Conservation (phyloP, 345 rosid species). For the Linum usitatissimum region DNA sequence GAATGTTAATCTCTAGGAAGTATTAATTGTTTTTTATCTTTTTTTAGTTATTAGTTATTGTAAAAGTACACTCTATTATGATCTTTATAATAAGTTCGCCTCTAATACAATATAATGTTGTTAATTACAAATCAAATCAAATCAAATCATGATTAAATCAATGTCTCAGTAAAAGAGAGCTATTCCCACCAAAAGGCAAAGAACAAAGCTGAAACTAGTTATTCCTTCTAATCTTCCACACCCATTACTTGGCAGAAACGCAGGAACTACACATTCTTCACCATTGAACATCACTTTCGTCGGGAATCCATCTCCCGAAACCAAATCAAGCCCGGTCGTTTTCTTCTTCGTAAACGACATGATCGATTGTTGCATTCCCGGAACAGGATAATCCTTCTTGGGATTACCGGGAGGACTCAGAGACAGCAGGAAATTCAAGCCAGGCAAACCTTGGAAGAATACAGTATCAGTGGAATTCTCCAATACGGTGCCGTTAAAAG, state of each 20-base stretch:
- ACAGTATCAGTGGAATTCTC: conserved; percentile 17
- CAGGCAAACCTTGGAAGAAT: conserved; percentile 22
- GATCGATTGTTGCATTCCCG: conserved; percentile 41
- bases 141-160: too few relatives aligned
- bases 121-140: too few relatives aligned
- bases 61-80: too few relatives aligned
- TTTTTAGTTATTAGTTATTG: too few relatives aligned
- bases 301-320: conserved; percentile 36
- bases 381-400: conserved; percentile 30
- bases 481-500: conserved; percentile 29
- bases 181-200: background rate
- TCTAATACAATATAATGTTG: too few relatives aligned
- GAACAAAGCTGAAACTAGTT: background rate
- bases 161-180: background rate
- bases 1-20: too few relatives aligned
- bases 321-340: conserved; percentile 22
- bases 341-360: conserved; percentile 29
- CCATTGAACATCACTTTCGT: conserved; percentile 34
- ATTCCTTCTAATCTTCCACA: background rate
- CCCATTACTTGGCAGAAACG: conserved; percentile 10
- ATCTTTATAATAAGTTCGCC: too few relatives aligned
- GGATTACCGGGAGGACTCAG: conserved; percentile 26
- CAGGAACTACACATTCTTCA: conserved; percentile 34
- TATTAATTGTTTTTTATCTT: too few relatives aligned
- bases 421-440: conserved; percentile 30